phyloP scores from a whole-genome alignment of 805 yeast species.

The Nakazawaea wyomingensis region DNA sequence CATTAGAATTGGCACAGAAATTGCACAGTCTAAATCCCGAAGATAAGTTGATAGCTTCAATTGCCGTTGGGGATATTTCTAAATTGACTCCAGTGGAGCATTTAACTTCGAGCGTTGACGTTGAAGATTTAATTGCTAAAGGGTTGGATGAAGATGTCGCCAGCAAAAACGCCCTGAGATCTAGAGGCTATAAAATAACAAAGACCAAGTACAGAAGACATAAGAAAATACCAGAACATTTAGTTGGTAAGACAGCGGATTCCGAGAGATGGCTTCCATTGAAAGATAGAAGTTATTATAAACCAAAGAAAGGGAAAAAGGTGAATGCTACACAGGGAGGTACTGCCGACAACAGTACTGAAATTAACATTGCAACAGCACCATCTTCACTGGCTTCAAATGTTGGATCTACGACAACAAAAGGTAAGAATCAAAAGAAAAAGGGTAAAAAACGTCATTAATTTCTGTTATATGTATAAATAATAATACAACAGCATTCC shows the following conservation, averaged over 20 bases:
- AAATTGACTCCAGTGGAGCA: slow-evolving; percentile 20
- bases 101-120: slow-evolving; percentile 26
- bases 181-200: slow-evolving; percentile 24
- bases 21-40: slow-evolving; percentile 16
- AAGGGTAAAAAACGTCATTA: slow-evolving; percentile 22
- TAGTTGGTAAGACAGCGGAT: slow-evolving; percentile 39
- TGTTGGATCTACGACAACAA: slow-evolving; percentile 10
- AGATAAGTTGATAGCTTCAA: slow-evolving; percentile 18
- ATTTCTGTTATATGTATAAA: not conserved
- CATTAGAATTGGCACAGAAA: slow-evolving; percentile 25
- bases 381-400: slow-evolving; percentile 14
- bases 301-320: slow-evolving; percentile 67
- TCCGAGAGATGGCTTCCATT: slow-evolving; percentile 90
- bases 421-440: slow-evolving; percentile 23
- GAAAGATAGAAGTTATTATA: slow-evolving; percentile 79
- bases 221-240: slow-evolving; percentile 33
- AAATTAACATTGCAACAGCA: slow-evolving; percentile 27
- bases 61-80: slow-evolving; percentile 14
- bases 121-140: slow-evolving; percentile 22
- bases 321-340: slow-evolving; percentile 62
- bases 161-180: slow-evolving; percentile 23
- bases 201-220: slow-evolving; percentile 22
- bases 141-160: slow-evolving; percentile 24
- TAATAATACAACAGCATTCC: not conserved
- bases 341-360: slow-evolving; percentile 40